These are phyloP conservation scores for Apiospora arundinis DNA, from an alignment of 2,329 filamentous ascomycete genomes.

Conservation along the genomic window DNA sequence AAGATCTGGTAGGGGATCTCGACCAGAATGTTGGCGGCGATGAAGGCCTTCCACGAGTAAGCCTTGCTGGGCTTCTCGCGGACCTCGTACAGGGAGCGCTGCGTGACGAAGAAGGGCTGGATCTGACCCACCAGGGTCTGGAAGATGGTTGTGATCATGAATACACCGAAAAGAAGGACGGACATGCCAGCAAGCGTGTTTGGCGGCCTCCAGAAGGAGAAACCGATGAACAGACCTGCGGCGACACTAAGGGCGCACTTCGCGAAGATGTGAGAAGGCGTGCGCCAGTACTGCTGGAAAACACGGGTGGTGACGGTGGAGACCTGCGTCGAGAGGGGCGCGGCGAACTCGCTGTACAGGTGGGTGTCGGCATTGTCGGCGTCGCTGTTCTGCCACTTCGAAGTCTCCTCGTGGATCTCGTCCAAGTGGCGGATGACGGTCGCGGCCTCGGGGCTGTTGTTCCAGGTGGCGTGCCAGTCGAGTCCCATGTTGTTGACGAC, in stretches of 20 bases:
- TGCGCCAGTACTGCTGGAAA: conserved; percentile 86
- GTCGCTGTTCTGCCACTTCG: not conserved
- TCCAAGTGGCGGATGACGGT: conserved; percentile 26
- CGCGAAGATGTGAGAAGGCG: conserved; percentile 77
- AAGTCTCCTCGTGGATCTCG: conserved; percentile 22
- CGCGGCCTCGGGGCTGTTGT: conserved; percentile 56
- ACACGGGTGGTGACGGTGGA: conserved; percentile 69
- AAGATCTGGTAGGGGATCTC: conserved; percentile 76
- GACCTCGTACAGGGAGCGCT: conserved; percentile 77
- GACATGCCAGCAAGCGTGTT: conserved; percentile 71
- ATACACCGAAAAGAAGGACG: conserved; percentile 76
- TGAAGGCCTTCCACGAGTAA: conserved; percentile 78
- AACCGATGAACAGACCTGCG: conserved; percentile 70
- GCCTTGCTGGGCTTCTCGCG: conserved; percentile 76
- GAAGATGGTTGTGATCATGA: conserved; percentile 80
- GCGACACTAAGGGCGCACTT: conserved; percentile 66
- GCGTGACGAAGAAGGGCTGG: conserved; percentile 78
- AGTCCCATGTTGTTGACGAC: conserved; percentile 44
- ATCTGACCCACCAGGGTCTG: conserved; percentile 73
- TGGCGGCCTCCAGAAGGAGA: conserved; percentile 68
- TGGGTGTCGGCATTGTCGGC: conserved; percentile 28
- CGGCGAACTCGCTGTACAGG: conserved; percentile 73
- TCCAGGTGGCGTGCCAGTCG: conserved; percentile 49
- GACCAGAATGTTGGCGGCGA: conserved; percentile 73
- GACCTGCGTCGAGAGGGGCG: conserved; percentile 72